Conservation (phyloP, 345 rosid species). For the Clausena lansium region DNA sequence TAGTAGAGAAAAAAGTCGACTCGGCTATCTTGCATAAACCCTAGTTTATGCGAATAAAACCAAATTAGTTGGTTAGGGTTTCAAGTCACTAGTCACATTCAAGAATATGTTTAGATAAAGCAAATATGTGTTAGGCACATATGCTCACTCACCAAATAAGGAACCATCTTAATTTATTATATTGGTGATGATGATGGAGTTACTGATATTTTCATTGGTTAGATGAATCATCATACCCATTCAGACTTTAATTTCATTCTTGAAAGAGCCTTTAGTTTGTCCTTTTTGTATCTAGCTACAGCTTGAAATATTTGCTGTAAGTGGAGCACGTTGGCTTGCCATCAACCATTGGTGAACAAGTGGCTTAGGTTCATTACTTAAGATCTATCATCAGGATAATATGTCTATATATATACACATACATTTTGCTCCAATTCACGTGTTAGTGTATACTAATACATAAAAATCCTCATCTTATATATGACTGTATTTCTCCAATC, state of each 20-base stretch:
- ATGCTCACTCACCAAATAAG: slow-evolving; percentile 25
- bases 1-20: slow-evolving; percentile 18
- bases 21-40: slow-evolving; percentile 17
- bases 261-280: background rate
- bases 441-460: background rate
- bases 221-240: background rate
- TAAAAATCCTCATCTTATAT: too few species aligned
- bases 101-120: slow-evolving; percentile 32
- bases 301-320: background rate
- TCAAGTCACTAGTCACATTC: slow-evolving; percentile 36
- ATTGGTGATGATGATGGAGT: background rate
- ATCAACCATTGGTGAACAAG: slow-evolving; percentile 9
- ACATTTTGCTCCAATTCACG: background rate
- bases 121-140: slow-evolving; percentile 32
- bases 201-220: background rate
- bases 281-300: background rate
- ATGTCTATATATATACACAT: background rate
- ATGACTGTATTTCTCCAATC: too few species aligned
- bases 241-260: background rate
- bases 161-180: too few species aligned
- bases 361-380: slow-evolving; percentile 11
- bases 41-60: slow-evolving; percentile 18
- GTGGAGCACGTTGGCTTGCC: slow-evolving; percentile 20
- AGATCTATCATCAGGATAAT: slow-evolving; percentile 7
- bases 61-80: slow-evolving; percentile 28